Evolutionary conservation across 192 early-diverging fungal species (phyloP).

Genomic region (Rhizophagus prolifer): DNA sequence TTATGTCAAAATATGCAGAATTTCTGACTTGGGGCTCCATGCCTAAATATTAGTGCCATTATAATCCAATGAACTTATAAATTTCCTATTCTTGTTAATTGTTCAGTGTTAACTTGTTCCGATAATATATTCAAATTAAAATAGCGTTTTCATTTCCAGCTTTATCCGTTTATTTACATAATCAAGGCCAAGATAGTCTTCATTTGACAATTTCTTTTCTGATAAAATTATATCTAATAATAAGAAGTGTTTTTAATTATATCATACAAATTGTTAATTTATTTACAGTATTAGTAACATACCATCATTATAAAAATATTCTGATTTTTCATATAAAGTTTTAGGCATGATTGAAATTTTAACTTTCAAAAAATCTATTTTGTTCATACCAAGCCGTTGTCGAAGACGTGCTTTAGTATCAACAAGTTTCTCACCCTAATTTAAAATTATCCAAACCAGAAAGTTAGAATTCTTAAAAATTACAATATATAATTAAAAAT

Average conservation of each 20-base stretch:
- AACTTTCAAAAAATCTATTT: conserved; percentile 79
- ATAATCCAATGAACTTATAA: too few relatives aligned
- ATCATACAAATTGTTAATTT: background rate
- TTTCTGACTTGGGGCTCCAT: too few relatives aligned
- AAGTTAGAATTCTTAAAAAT: too few relatives aligned
- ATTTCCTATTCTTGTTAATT: too few relatives aligned
- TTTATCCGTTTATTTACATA: conserved; percentile 45
- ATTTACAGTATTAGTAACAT: background rate
- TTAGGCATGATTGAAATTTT: conserved; percentile 50
- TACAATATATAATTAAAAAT: background rate
- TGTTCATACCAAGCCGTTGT: conserved; percentile 68
- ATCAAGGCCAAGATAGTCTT: conserved; percentile 49
- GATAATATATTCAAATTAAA: conserved; percentile 40
- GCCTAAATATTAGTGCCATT: too few relatives aligned
- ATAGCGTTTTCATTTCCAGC: conserved; percentile 38
- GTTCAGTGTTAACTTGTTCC: too few relatives aligned
- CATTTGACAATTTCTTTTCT: conserved; percentile 27
- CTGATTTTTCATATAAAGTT: background rate
- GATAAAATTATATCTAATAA: conserved; percentile 34
- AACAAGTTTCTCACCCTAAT: conserved; percentile 62
- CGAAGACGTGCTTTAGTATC: conserved; percentile 76
- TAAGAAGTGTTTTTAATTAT: too few relatives aligned
- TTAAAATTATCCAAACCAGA: too few relatives aligned
- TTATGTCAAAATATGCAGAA: too few relatives aligned
- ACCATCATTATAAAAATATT: conserved; percentile 29